phyloP scores from a whole-genome alignment of 129 eudicot genomes.

The Tagetes patula region DNA sequence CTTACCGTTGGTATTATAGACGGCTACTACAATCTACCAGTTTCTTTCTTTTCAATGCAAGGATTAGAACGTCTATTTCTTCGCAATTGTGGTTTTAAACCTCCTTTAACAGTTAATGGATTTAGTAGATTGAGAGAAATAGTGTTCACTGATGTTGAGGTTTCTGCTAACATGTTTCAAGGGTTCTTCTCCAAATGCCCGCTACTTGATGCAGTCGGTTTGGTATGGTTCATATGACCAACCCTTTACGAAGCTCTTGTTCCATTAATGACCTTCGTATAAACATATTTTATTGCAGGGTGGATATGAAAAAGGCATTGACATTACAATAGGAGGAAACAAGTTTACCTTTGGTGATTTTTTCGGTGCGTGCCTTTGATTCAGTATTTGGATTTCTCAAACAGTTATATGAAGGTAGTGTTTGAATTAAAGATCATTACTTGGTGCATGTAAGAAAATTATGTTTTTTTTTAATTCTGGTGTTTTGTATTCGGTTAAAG shows the following conservation, averaged over 20 bases:
- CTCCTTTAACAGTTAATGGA: slow-evolving; percentile 9
- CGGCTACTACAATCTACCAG: slow-evolving; percentile 8
- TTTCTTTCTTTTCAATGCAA: slow-evolving; percentile 12
- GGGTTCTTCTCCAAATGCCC: slow-evolving; percentile 29
- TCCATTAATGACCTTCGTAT: neutral
- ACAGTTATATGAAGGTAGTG: neutral
- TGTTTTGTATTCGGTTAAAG: neutral
- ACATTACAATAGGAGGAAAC: neutral
- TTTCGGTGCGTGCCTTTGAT: slow-evolving; percentile 1
- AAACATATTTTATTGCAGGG: neutral
- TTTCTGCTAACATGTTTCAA: slow-evolving; percentile 8
- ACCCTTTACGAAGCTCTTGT: neutral
- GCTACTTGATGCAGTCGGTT: neutral
- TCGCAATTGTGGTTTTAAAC: slow-evolving; percentile 4
- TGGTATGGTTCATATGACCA: slow-evolving; percentile 1
- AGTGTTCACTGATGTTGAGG: neutral
- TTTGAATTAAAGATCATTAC: neutral
- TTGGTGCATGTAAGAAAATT: neutral
- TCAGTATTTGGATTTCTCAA: neutral
- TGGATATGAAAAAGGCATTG: neutral
- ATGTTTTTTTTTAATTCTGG: neutral
- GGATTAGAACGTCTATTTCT: slow-evolving; percentile 16
- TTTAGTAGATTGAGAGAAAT: slow-evolving; percentile 1
- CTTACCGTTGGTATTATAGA: neutral
- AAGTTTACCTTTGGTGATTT: slow-evolving; percentile 11